A percentile compares a stretch with the other conserved stretches of the same genome.
These are phyloP conservation scores for Mucor lusitanicus DNA, from an alignment of 371 early-diverging fungal species.

Conservation along the genomic window DNA sequence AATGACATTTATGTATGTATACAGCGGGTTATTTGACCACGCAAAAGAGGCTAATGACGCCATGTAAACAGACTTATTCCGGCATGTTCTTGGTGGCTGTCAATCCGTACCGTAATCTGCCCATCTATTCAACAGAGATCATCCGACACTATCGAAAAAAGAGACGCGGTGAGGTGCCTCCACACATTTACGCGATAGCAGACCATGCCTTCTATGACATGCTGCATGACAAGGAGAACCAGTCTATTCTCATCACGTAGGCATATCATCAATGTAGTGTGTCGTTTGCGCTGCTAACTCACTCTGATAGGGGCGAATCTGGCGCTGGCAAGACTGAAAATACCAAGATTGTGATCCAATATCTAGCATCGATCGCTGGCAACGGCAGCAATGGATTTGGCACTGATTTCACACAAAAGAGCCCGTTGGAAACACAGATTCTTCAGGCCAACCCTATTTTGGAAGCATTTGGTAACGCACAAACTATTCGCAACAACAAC, in stretches of 20 bases:
- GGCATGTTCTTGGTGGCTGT: constrained; percentile 99
- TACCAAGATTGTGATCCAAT: constrained; percentile 99
- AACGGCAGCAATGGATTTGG: constrained; percentile 38
- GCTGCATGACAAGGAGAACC: constrained; percentile 94
- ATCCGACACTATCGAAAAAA: constrained; percentile 84
- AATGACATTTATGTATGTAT: constrained; percentile 90
- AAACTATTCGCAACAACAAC: constrained; percentile 99
- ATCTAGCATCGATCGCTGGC: constrained; percentile 90
- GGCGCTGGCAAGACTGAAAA: constrained; percentile 99
- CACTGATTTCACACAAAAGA: constrained; percentile 29
- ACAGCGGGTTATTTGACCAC: no score
- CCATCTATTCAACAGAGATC: constrained; percentile 90
- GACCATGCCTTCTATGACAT: constrained; percentile 97
- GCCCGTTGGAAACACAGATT: constrained; percentile 91
- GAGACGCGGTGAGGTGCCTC: constrained; percentile 89
- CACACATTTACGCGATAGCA: constrained; percentile 97
- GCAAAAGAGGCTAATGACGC: neutral
- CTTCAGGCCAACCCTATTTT: constrained; percentile 98
- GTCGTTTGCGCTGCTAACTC: neutral
- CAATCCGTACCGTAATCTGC: constrained; percentile 96
- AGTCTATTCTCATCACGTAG: constrained; percentile 99
- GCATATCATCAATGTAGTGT: constrained; percentile 7
- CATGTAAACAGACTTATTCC: constrained; percentile 88
- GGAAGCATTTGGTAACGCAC: constrained; percentile 99
- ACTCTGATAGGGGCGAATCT: constrained; percentile 95